Evolutionary conservation across 805 yeast species (phyloP).

Genomic region (Candida stauntonica): DNA sequence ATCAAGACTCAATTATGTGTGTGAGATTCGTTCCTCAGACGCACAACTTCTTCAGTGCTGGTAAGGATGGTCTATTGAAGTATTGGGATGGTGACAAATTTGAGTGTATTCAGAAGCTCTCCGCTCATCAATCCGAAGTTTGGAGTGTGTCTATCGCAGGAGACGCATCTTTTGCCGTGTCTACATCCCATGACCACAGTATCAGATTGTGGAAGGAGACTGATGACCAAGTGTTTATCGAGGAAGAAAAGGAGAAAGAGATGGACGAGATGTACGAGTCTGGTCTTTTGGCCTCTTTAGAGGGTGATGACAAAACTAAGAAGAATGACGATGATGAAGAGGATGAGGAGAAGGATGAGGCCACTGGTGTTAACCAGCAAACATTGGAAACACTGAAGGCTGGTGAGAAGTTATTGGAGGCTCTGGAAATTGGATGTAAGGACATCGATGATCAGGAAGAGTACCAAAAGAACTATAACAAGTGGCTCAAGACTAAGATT

Average conservation of each 20-base stretch:
- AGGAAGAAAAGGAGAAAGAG: slow-evolving; percentile 95
- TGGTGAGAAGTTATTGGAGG: slow-evolving; percentile 90
- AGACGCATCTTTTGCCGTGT: slow-evolving; percentile 66
- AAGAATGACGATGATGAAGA: slow-evolving; percentile 35
- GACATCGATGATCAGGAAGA: slow-evolving; percentile 58
- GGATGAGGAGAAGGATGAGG: slow-evolving; percentile 48
- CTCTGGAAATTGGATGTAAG: slow-evolving; percentile 73
- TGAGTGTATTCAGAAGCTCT: slow-evolving; percentile 83
- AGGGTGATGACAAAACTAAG: slow-evolving; percentile 41
- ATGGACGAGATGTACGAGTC: slow-evolving; percentile 87
- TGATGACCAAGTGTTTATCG: slow-evolving; percentile 92
- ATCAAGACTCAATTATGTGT: slow-evolving; percentile 90
- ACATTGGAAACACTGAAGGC: slow-evolving; percentile 90
- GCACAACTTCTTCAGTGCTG: slow-evolving; percentile 84
- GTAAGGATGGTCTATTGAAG: slow-evolving; percentile 85
- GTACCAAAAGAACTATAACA: slow-evolving; percentile 40
- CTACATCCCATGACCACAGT: slow-evolving; percentile 91
- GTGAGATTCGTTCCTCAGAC: slow-evolving; percentile 80
- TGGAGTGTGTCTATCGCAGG: slow-evolving; percentile 84
- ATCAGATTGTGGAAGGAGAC: slow-evolving; percentile 91
- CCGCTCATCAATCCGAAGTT: slow-evolving; percentile 87
- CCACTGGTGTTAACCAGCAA: slow-evolving; percentile 68
- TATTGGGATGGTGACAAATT: slow-evolving; percentile 99
- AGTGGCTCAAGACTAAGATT: slow-evolving; percentile 40
- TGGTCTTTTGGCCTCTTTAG: slow-evolving; percentile 69